Percentiles rank a stretch among this genome's conserved stretches.
These are phyloP conservation scores for Globisporangium polare DNA, from an alignment of 352 stramenopile genomes.

Conservation along the genomic window DNA sequence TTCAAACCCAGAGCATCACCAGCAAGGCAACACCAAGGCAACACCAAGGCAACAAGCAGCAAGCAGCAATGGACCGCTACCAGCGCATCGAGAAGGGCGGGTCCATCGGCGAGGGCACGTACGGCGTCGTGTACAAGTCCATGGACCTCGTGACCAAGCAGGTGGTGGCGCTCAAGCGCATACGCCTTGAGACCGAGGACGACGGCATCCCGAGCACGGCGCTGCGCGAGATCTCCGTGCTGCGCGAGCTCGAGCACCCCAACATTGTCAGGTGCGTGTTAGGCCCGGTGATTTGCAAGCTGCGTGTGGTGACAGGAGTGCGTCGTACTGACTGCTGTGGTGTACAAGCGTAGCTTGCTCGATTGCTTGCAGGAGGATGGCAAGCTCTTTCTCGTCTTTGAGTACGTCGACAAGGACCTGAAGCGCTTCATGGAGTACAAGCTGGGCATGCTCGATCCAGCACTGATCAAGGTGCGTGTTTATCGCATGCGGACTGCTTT, in stretches of 20 bases:
- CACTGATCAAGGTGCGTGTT: conserved; percentile 52
- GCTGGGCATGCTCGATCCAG: conserved; percentile 50
- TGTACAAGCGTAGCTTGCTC: conserved; percentile 54
- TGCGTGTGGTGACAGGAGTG: neutral
- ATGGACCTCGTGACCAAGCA: conserved; percentile 89
- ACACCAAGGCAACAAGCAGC: neutral
- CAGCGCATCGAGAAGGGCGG: conserved; percentile 92
- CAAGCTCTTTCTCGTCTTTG: conserved; percentile 99
- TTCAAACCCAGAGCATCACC: conserved; percentile 8
- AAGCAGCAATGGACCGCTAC: conserved; percentile 81
- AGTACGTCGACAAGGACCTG: conserved; percentile 99
- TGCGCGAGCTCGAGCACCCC: conserved; percentile 96
- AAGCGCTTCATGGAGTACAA: conserved; percentile 95
- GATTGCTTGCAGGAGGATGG: conserved; percentile 95
- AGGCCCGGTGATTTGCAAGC: neutral
- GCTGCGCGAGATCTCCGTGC: conserved; percentile 97
- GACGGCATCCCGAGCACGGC: conserved; percentile 98
- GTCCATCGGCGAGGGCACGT: conserved; percentile 94
- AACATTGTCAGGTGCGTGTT: conserved; percentile 94
- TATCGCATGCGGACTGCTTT: neutral
- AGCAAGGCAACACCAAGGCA: neutral
- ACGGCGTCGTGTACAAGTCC: conserved; percentile 97
- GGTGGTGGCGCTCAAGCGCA: conserved; percentile 95
- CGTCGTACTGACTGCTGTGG: neutral
- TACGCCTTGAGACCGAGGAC: conserved; percentile 98